Conservation (phyloP, 371 early-diverging fungal species). For the Haplosporangium sp. region DNA sequence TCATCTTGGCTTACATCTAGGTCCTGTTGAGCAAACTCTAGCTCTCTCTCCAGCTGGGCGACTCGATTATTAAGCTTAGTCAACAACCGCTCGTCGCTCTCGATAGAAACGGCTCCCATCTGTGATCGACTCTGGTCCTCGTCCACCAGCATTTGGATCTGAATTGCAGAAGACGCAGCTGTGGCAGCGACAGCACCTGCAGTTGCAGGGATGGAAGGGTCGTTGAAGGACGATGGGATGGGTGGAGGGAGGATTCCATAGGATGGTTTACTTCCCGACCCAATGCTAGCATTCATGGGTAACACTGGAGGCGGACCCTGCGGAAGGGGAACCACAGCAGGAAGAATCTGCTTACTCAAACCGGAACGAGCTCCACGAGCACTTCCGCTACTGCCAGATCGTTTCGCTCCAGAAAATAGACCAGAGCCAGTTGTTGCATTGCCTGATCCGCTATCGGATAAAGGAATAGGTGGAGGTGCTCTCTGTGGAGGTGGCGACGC, state of each 20-base stretch:
- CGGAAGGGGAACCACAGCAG: conserved; percentile 32
- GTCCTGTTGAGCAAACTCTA: conserved; percentile 52
- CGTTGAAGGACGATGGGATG: conserved; percentile 36
- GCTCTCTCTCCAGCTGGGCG: conserved; percentile 48
- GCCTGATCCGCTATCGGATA: background rate
- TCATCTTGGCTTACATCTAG: conserved; percentile 43
- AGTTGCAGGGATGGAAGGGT: conserved; percentile 1
- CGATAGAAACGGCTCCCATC: conserved; percentile 40
- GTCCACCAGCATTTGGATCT: conserved; percentile 47
- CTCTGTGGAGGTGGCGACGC: conserved; percentile 47
- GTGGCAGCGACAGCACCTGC: background rate
- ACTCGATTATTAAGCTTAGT: conserved; percentile 47
- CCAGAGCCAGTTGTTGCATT: conserved; percentile 18
- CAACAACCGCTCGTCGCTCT: conserved; percentile 44
- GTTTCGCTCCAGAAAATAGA: conserved; percentile 23
- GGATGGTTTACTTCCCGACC: conserved; percentile 22
- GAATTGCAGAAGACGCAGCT: conserved; percentile 32
- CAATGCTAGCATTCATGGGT: background rate
- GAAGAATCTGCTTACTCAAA: conserved; percentile 45
- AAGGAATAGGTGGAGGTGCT: conserved; percentile 48
- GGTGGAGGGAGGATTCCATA: conserved; percentile 51
- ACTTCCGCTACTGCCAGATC: conserved; percentile 45
- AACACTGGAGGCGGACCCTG: conserved; percentile 23
- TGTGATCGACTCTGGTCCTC: conserved; percentile 51
- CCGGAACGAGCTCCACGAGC: conserved; percentile 49